Evolutionary conservation across 2,329 filamentous ascomycete genomes (phyloP), one percentile per base, ranked within the genome.

Genomic region (Aureobasidium sp.): DNA sequence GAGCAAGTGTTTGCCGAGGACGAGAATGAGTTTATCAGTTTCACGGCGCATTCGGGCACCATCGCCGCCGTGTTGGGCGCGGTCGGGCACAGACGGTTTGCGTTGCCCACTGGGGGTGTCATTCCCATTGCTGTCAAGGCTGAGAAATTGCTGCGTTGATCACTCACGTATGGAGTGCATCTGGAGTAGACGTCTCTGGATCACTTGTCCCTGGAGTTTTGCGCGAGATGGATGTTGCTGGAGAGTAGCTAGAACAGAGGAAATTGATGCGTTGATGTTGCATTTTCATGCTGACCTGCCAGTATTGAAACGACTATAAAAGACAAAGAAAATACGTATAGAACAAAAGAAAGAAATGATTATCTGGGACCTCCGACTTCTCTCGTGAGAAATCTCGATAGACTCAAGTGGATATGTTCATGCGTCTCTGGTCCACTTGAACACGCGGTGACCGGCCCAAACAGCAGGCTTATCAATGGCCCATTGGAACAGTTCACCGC

Each of bases 41-140:
- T 83, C 35, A 82, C 79, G 1, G 74, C 74, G 35, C 81, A 84
- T 63, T 81, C 78, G 1, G 79, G 79, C 0, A 76, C 77, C 4
- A 82, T 83, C 56, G 73, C 70, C 4, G 77, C 76, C 59, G 66
- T 82, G 21, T 61, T 83, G 56, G 63, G 71, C 55, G 64, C 68
- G 3, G 29, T 64, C 8, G 72, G 71, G 0, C 76, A 79, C 64
- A 66, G 73, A 7, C 47, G 59, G 25, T 79, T 79, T 62, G 59
- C 62, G 7, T 57, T 79, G 56, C 66, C 63, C 27, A 79, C 77
- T 0, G 77, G 77, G 1, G 73, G 67, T 2, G 71, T 79, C 11
- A 75, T 80, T 45, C 75, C 76, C 0, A 71, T 79, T 12, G 58
- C 79, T 41, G 69, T 79, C 7, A 74, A 68, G 59, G 74, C 66